Conservation (phyloP, 331 rosid species). For the Acacia pycnantha region DNA sequence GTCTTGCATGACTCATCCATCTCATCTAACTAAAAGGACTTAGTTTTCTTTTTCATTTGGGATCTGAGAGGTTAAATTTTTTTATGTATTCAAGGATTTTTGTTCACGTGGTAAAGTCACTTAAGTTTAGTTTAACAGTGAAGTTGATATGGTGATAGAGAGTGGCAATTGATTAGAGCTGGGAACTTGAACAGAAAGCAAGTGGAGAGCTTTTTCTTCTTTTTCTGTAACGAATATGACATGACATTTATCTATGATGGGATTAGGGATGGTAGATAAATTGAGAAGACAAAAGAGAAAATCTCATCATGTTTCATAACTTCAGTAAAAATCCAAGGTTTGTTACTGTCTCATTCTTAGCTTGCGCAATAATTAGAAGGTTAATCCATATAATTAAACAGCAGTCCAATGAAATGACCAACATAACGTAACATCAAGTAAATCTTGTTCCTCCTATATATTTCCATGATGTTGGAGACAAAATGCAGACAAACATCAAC, state of each 20-base stretch:
- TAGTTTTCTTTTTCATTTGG: neutral
- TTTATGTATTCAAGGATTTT: neutral
- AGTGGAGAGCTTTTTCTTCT: constrained; percentile 13
- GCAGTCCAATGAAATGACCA: constrained; percentile 43
- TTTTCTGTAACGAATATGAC: constrained; percentile 20
- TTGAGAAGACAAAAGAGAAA: constrained; percentile 12
- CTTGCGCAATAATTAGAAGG: constrained; percentile 36
- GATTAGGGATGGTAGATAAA: constrained; percentile 1
- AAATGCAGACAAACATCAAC: constrained; percentile 27
- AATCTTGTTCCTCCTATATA: constrained; percentile 13
- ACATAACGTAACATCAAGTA: constrained; percentile 24
- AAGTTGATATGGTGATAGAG: constrained; percentile 2
- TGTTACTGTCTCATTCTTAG: constrained; percentile 16
- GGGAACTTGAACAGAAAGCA: constrained; percentile 31
- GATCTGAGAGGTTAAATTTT: neutral
- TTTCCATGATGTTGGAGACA: constrained; percentile 23
- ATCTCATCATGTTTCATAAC: constrained; percentile 9
- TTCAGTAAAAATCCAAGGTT: constrained; percentile 19
- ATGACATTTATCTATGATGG: constrained; percentile 29
- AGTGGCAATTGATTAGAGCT: constrained; percentile 27
- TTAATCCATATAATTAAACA: constrained; percentile 18
- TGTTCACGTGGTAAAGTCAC: neutral
- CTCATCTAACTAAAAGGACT: neutral
- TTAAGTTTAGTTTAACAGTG: constrained; percentile 1
- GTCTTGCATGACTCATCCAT: neutral